Base-by-base conservation (phyloP, 192 early-diverging fungal species). In the Backusella tuberculispora region DNA sequence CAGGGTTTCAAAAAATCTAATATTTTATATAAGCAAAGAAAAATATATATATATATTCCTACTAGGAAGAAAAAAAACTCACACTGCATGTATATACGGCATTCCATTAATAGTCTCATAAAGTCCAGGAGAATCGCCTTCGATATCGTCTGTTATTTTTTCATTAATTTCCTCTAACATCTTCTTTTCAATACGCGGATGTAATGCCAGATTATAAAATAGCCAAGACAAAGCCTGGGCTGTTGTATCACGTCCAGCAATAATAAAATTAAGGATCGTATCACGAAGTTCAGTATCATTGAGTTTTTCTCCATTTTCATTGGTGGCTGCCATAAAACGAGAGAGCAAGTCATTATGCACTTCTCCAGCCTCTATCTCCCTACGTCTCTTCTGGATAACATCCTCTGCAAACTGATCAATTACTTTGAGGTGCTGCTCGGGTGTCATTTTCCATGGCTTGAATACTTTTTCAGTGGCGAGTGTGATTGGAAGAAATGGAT, bases 151-250 rank as follows among this genome's bases (percentile, higher is more conserved):
- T 0, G 41, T 66, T 26, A 83, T 71, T 10, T 73, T 26, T 15
- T 74, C 45, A 2, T 56, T 29, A 40, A 83, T 81, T 38, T 88
- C 87, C n/a, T 86, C 75, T 4, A 81, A 45, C 6, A 88, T 76
- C 19, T 83, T 83, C 13, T 63, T 29, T 47, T 86, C 83, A 3
- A 84, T 74, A 29, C 80, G 47, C 8, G 87, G 85, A 48, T 85
- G 72, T 7, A 45, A 64, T 12, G 82, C 71, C 0, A 88, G 66
- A 14, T 74, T 72, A 63, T 84, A 86, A 60, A 88, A 85, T 0
- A 72, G 41, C 86, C 86, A 88, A 4, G 85, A 86, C n/a, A 88
- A 68, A 2, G 86, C 76, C 21, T 84, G 85, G 9, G 86, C 85
- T 3, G 86, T 86, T 2, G 86, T 88, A 63, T 88, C 86, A 37